These are phyloP conservation scores for Elymus sibiricus DNA, from an alignment of 176 grass and related monocot species.

Conservation along the genomic window DNA sequence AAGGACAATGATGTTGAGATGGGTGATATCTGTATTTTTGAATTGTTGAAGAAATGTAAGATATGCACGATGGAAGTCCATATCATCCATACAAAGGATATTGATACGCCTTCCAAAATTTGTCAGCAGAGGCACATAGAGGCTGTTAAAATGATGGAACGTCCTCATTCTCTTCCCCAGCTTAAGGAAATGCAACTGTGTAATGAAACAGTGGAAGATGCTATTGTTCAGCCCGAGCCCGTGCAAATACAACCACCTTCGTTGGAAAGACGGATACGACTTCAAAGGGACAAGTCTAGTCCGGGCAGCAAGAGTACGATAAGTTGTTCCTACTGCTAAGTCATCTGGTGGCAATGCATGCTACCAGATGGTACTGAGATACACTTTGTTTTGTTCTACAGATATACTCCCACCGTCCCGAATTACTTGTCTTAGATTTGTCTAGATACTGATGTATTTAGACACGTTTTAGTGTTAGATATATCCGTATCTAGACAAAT, in stretches of 20 bases:
- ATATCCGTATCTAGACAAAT: too few relatives aligned
- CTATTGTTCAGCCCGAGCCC: neutral
- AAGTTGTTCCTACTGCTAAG: neutral
- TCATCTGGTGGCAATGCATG: neutral
- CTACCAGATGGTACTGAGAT: neutral
- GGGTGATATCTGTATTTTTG: conserved; percentile 17
- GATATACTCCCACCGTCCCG: too few relatives aligned
- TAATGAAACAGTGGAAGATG: neutral
- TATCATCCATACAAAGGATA: neutral
- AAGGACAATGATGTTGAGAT: neutral
- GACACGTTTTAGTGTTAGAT: too few relatives aligned
- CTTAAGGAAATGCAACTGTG: neutral
- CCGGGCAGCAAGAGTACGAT: neutral
- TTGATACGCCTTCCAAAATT: neutral
- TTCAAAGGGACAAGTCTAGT: neutral
- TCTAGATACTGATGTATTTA: too few relatives aligned
- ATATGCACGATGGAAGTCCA: conserved; percentile 7
- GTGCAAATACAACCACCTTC: neutral
- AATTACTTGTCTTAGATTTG: too few relatives aligned
- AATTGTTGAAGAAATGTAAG: neutral
- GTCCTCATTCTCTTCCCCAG: neutral
- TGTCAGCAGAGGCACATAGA: neutral
- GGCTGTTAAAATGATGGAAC: neutral
- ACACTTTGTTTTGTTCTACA: conserved; percentile 8
- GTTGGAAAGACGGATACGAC: neutral